These are phyloP conservation scores for Russula emetica DNA, from an alignment of 768 basidiomycete genomes.

Conservation along the genomic window DNA sequence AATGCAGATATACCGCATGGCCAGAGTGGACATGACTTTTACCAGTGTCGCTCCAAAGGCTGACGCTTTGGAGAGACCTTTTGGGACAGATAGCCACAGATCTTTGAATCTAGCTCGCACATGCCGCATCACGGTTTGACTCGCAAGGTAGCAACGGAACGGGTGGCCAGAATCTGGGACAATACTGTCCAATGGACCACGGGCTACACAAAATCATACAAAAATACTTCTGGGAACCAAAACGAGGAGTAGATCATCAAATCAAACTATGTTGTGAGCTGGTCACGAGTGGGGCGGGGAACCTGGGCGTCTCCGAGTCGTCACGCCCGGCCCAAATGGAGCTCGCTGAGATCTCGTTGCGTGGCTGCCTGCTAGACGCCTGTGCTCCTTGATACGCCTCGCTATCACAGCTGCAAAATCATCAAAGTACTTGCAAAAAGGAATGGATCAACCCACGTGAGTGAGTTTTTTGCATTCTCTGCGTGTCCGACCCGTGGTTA, in stretches of 20 bases:
- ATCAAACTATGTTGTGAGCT: not conserved
- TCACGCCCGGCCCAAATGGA: not conserved
- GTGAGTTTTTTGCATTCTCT: not conserved
- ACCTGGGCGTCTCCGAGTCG: not conserved
- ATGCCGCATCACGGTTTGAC: not conserved
- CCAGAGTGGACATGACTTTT: not conserved
- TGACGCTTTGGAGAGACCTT: not conserved
- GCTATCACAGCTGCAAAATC: not conserved
- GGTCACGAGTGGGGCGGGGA: not conserved
- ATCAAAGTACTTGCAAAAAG: not conserved
- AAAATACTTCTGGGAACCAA: not conserved
- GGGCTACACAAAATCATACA: not conserved
- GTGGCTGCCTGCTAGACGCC: not conserved
- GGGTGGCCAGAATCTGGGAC: not conserved
- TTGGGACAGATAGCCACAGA: not conserved
- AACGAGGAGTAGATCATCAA: not conserved
- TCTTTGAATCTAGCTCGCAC: not conserved
- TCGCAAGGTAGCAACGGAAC: not conserved
- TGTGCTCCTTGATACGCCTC: not conserved
- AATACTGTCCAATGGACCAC: not conserved
- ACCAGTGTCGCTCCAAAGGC: not conserved
- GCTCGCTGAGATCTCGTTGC: not conserved
- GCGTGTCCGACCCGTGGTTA: not conserved
- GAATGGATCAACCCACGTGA: not conserved
- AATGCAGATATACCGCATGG: not conserved